Evolutionary conservation across 2,329 filamentous ascomycete species (phyloP).

Genomic region (Leptographium radiaticola): DNA sequence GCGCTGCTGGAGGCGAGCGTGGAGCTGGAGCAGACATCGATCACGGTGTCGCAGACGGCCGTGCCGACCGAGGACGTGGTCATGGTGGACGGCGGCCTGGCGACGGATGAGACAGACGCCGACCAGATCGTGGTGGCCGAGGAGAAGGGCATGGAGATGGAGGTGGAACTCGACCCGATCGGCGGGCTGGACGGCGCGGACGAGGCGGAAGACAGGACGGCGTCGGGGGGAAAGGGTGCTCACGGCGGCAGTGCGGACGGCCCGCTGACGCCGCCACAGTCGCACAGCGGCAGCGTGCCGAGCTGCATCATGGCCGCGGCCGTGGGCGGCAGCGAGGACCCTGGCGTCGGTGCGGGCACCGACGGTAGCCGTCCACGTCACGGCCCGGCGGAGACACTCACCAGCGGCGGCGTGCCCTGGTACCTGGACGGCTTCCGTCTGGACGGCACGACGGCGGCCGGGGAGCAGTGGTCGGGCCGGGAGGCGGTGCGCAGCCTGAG

Average conservation of each 20-base stretch:
- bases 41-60: slow-evolving; percentile 16
- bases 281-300: slow-evolving; percentile 35
- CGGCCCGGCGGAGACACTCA: slow-evolving; percentile 36
- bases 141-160: slow-evolving; percentile 8
- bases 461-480: slow-evolving; percentile 57
- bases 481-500: slow-evolving; percentile 58
- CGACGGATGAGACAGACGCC: background rate
- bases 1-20: slow-evolving; percentile 56
- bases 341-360: background rate
- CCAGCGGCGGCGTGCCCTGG: slow-evolving; percentile 73
- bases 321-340: background rate
- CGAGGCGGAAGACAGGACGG: background rate
- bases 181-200: slow-evolving; percentile 9
- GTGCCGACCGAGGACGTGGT: slow-evolving; percentile 28
- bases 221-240: slow-evolving; percentile 11
- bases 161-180: slow-evolving; percentile 1
- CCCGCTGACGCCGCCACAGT: slow-evolving; percentile 56
- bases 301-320: slow-evolving; percentile 9
- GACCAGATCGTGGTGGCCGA: slow-evolving; percentile 33
- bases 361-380: background rate
- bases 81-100: slow-evolving; percentile 33
- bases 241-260: slow-evolving; percentile 15
- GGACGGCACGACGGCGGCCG: slow-evolving; percentile 63
- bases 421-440: slow-evolving; percentile 74
- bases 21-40: slow-evolving; percentile 34